Evolutionary conservation across 352 stramenopile genomes (phyloP).

Genomic region (Globisporangium spinosum): DNA sequence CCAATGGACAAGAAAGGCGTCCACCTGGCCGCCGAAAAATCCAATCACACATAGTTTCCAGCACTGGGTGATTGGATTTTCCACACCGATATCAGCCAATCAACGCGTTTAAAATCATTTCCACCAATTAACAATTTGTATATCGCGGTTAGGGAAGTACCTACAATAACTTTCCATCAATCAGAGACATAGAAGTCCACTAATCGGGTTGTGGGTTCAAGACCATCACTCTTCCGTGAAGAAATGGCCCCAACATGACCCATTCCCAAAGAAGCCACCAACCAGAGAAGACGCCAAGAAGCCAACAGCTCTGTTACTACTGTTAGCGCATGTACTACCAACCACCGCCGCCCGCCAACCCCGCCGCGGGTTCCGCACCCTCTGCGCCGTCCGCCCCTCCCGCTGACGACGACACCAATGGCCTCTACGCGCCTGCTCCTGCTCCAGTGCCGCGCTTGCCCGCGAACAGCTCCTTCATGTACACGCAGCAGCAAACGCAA

Average conservation of each 20-base stretch:
- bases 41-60: too few relatives aligned
- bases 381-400: constrained; percentile 30
- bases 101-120: neutral
- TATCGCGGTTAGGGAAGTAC: neutral
- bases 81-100: neutral
- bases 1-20: neutral
- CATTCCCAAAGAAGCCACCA: neutral
- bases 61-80: neutral
- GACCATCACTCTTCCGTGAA: neutral
- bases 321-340: constrained; percentile 11
- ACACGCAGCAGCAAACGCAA: constrained; percentile 16
- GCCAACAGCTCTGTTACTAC: too few relatives aligned
- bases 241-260: neutral
- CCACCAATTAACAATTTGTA: neutral
- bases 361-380: constrained; percentile 11
- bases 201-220: neutral
- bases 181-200: neutral
- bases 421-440: constrained; percentile 21
- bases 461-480: constrained; percentile 27
- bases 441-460: neutral
- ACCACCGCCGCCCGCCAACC: constrained; percentile 13
- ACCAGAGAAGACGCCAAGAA: neutral
- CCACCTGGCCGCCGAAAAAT: too few relatives aligned
- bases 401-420: constrained; percentile 23
- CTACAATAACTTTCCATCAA: neutral